phyloP scores from a whole-genome alignment of 2,329 filamentous ascomycete genomes.

The Fusarium sp. region DNA sequence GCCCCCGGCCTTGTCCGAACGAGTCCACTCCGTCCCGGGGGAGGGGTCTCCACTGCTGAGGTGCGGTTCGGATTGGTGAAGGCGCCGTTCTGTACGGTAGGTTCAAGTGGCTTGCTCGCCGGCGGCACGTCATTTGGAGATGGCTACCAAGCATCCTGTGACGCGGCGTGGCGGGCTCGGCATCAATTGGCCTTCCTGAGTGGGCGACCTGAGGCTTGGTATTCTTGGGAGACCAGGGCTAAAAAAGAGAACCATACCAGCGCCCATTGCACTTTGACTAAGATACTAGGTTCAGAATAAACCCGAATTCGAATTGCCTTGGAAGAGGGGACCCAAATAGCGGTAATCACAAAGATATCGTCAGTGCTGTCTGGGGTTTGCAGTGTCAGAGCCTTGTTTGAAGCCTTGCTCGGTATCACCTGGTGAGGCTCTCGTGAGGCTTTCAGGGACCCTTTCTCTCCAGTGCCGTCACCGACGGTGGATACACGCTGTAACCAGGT shows the following conservation, averaged over 20 bases:
- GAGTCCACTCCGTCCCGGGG: slow-evolving; percentile 13
- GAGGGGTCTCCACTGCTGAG: not conserved
- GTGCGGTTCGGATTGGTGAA: not conserved
- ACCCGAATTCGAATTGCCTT: slow-evolving; percentile 29
- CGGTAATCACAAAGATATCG: slow-evolving; percentile 21
- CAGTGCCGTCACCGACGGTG: slow-evolving; percentile 31
- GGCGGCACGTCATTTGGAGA: slow-evolving; percentile 38
- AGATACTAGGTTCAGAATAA: not conserved
- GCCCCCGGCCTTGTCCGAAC: slow-evolving; percentile 23
- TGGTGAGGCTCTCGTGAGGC: slow-evolving; percentile 28
- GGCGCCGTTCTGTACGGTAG: slow-evolving; percentile 30
- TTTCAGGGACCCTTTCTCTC: slow-evolving; percentile 9
- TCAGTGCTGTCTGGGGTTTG: slow-evolving; percentile 17
- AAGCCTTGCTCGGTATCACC: slow-evolving; percentile 9
- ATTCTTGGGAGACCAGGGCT: slow-evolving; percentile 33
- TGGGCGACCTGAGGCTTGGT: slow-evolving; percentile 33
- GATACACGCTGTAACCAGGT: slow-evolving; percentile 9
- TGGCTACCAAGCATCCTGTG: slow-evolving; percentile 23
- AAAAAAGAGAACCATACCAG: slow-evolving; percentile 3
- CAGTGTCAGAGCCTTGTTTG: slow-evolving; percentile 20
- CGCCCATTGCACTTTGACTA: slow-evolving; percentile 7
- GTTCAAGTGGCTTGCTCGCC: not conserved
- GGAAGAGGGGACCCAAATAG: slow-evolving; percentile 21
- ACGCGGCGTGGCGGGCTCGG: slow-evolving; percentile 42
- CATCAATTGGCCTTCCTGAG: slow-evolving; percentile 32